These are phyloP conservation scores for Helminthosporium solani DNA, from an alignment of 2,329 filamentous ascomycete species.

Conservation along the genomic window DNA sequence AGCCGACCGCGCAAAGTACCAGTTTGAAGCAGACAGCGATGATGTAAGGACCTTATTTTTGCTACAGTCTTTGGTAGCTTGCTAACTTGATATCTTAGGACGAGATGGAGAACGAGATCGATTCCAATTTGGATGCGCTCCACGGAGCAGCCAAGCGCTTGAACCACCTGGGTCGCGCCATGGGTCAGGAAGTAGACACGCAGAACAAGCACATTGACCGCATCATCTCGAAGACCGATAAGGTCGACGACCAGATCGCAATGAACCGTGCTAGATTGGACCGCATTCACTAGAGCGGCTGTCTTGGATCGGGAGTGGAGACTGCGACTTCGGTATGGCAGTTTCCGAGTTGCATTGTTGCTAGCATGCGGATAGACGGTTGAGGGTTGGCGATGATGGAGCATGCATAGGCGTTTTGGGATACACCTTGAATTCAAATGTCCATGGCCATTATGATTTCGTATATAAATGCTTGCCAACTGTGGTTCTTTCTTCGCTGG, in stretches of 20 bases:
- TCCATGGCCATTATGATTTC: no score
- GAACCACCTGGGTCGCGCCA: conserved; percentile 71
- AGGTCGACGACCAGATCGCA: conserved; percentile 72
- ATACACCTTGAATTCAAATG: no score
- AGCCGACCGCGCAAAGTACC: conserved; percentile 37
- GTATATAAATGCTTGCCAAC: no score
- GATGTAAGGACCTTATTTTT: conserved; percentile 34
- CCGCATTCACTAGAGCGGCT: conserved; percentile 52
- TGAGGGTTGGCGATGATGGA: no score
- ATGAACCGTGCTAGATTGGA: conserved; percentile 74
- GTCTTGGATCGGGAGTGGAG: no score
- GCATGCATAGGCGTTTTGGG: no score
- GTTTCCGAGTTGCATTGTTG: no score
- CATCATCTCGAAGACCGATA: conserved; percentile 81
- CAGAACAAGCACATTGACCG: conserved; percentile 78
- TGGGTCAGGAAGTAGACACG: conserved; percentile 70
- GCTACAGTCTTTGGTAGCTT: not conserved
- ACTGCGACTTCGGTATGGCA: no score
- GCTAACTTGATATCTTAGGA: conserved; percentile 54
- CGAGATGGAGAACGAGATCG: conserved; percentile 47
- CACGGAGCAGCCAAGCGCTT: conserved; percentile 57
- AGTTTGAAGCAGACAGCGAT: conserved; percentile 37
- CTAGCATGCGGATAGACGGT: no score
- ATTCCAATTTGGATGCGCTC: conserved; percentile 52
- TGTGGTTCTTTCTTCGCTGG: no score